Percentiles rank a stretch among this genome's conserved stretches.
These are phyloP conservation scores for Botryotinia calthae DNA, from an alignment of 2,329 filamentous ascomycete genomes.

Conservation along the genomic window DNA sequence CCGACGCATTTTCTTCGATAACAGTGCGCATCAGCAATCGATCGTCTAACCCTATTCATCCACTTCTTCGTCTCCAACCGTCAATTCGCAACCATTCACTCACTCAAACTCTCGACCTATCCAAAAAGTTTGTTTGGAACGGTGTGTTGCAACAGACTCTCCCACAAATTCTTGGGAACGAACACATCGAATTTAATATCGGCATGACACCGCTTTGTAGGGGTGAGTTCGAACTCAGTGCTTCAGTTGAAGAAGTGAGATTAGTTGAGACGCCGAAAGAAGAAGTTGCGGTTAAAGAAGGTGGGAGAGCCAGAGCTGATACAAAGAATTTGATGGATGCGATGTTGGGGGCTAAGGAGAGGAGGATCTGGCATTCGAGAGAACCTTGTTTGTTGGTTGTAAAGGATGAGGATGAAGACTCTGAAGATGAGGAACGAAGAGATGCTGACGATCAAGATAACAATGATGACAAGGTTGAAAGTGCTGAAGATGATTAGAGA, in stretches of 20 bases:
- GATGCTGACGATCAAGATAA: neutral
- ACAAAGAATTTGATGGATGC: conserved; percentile 58
- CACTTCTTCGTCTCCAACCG: conserved; percentile 74
- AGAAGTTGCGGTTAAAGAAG: conserved; percentile 35
- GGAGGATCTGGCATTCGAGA: conserved; percentile 63
- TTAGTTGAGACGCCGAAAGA: conserved; percentile 40
- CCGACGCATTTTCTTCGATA: conserved; percentile 67
- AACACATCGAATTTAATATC: conserved; percentile 59
- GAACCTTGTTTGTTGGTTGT: conserved; percentile 56
- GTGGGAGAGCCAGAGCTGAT: conserved; percentile 47
- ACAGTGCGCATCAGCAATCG: conserved; percentile 73
- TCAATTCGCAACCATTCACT: conserved; percentile 64
- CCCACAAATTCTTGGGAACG: conserved; percentile 58
- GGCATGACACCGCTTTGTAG: conserved; percentile 73
- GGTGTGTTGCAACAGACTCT: conserved; percentile 77
- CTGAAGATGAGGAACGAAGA: conserved; percentile 22
- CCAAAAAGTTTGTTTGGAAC: conserved; percentile 80
- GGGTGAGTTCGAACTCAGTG: conserved; percentile 79
- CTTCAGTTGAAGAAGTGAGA: conserved; percentile 75
- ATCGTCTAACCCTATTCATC: conserved; percentile 62
- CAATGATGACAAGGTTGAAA: neutral
- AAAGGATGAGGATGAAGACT: conserved; percentile 42
- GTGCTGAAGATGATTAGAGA: neutral
- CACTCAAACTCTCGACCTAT: conserved; percentile 74
- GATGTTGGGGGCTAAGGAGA: conserved; percentile 56